Evolutionary conservation across 2,329 filamentous ascomycete genomes (phyloP).

Genomic region (Cladosporium sp.): DNA sequence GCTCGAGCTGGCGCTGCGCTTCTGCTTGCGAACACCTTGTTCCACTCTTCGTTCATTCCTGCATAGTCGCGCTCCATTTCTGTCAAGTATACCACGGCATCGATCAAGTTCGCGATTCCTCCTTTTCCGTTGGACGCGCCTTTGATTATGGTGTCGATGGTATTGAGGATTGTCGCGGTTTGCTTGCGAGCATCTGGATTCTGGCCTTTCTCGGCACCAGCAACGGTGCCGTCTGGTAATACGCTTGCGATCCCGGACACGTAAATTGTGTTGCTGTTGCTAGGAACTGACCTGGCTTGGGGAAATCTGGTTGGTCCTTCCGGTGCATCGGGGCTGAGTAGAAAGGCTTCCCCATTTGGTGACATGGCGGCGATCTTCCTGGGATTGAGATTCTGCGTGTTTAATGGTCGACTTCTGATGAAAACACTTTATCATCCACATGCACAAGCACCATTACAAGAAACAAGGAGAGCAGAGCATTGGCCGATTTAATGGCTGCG

Average conservation of each 20-base stretch:
- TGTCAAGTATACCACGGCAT: slow-evolving; percentile 38
- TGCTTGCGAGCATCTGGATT: slow-evolving; percentile 14
- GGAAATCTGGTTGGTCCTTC: slow-evolving; percentile 18
- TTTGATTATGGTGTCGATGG: slow-evolving; percentile 17
- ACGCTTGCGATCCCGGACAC: slow-evolving; percentile 17
- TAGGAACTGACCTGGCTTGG: slow-evolving; percentile 12
- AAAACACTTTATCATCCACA: too few relatives aligned
- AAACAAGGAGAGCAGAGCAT: too few relatives aligned
- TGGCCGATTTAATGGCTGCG: too few relatives aligned
- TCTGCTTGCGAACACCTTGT: slow-evolving; percentile 39
- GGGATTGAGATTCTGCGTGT: not conserved
- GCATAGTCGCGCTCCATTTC: slow-evolving; percentile 42
- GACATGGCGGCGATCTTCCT: not conserved
- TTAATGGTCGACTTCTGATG: too few relatives aligned
- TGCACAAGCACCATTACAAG: too few relatives aligned
- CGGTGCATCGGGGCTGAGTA: slow-evolving; percentile 5
- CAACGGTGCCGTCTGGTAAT: slow-evolving; percentile 15
- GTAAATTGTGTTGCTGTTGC: slow-evolving; percentile 15
- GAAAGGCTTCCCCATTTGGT: slow-evolving; percentile 1
- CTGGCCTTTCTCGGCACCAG: slow-evolving; percentile 11
- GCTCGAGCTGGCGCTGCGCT: slow-evolving; percentile 34
- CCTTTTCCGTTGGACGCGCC: slow-evolving; percentile 13
- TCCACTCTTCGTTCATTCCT: slow-evolving; percentile 47
- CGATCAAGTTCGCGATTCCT: slow-evolving; percentile 16
- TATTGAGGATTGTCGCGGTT: slow-evolving; percentile 16